Evolutionary conservation across 192 early-diverging fungal species (phyloP).

Genomic region (Coemansia asiatica): DNA sequence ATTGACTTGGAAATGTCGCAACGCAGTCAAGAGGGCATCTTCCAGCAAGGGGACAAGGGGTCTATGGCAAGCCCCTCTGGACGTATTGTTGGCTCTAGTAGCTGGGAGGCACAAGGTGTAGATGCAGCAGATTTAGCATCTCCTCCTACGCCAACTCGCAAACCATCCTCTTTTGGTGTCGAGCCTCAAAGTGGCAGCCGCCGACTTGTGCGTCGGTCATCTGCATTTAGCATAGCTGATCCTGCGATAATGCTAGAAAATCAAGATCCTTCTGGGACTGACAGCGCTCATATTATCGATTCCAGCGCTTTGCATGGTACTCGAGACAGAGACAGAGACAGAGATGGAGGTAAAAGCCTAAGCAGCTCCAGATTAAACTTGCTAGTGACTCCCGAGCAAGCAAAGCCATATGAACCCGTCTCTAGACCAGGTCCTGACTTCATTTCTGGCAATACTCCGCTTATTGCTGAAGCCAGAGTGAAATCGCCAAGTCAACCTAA

Average conservation of each 20-base stretch:
- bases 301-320: not conserved
- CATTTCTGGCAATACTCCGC: not conserved
- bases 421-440: not conserved
- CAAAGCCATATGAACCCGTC: not conserved
- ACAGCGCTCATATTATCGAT: not conserved
- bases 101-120: slow-evolving; percentile 16
- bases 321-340: not conserved
- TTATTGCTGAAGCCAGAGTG: not conserved
- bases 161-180: slow-evolving; percentile 3
- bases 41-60: not conserved
- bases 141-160: slow-evolving; percentile 42
- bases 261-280: not conserved
- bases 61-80: not conserved
- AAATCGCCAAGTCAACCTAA: slow-evolving; percentile 5
- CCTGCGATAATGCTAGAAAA: slow-evolving; percentile 8
- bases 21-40: slow-evolving; percentile 11
- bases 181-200: slow-evolving; percentile 6
- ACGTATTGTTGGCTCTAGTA: not conserved
- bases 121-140: slow-evolving; percentile 32
- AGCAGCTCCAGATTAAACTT: not conserved
- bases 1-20: slow-evolving; percentile 54
- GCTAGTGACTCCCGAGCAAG: not conserved
- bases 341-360: not conserved
- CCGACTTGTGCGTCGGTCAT: slow-evolving; percentile 28
- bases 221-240: slow-evolving; percentile 49